phyloP scores from a whole-genome alignment of 495 filamentous ascomycete species.

The Hypoxylon cercidicola region DNA sequence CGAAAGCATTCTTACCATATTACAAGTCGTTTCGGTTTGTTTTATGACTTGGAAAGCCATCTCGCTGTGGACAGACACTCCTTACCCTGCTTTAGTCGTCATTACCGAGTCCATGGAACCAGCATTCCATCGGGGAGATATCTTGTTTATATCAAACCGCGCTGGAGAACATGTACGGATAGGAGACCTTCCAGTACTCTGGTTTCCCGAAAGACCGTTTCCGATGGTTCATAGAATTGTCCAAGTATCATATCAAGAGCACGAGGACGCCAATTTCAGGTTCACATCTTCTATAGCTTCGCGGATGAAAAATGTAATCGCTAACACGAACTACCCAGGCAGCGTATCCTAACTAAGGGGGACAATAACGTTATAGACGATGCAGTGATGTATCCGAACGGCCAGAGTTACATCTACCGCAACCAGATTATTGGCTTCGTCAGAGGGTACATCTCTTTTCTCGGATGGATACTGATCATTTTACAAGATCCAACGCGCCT shows the following conservation, averaged over 20 bases:
- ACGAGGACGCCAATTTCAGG: background rate
- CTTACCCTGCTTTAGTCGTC: slow-evolving; percentile 35
- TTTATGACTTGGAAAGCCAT: slow-evolving; percentile 41
- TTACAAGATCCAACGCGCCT: too few species aligned
- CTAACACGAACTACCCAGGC: slow-evolving; percentile 7
- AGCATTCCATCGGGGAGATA: slow-evolving; percentile 50
- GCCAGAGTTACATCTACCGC: slow-evolving; percentile 1
- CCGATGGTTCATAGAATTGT: slow-evolving; percentile 53
- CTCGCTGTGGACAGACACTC: slow-evolving; percentile 29
- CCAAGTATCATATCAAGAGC: slow-evolving; percentile 12
- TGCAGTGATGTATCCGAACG: slow-evolving; percentile 6
- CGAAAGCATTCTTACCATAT: too few species aligned
- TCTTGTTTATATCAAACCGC: slow-evolving; percentile 47
- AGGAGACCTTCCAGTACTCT: slow-evolving; percentile 50
- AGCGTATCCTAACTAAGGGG: slow-evolving; percentile 13
- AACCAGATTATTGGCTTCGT: slow-evolving; percentile 12
- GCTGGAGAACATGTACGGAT: slow-evolving; percentile 19
- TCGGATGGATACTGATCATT: slow-evolving; percentile 3
- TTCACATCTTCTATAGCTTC: too few species aligned
- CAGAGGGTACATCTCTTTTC: slow-evolving; percentile 10
- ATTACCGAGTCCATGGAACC: slow-evolving; percentile 50
- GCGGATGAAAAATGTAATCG: too few species aligned
- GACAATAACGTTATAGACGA: slow-evolving; percentile 19
- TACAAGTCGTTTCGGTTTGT: too few species aligned
- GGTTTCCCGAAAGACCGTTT: slow-evolving; percentile 43